Percentiles rank a stretch among this genome's conserved stretches.
Conservation (phyloP, 169 alveolate species). For the Plasmodium inui region DNA sequence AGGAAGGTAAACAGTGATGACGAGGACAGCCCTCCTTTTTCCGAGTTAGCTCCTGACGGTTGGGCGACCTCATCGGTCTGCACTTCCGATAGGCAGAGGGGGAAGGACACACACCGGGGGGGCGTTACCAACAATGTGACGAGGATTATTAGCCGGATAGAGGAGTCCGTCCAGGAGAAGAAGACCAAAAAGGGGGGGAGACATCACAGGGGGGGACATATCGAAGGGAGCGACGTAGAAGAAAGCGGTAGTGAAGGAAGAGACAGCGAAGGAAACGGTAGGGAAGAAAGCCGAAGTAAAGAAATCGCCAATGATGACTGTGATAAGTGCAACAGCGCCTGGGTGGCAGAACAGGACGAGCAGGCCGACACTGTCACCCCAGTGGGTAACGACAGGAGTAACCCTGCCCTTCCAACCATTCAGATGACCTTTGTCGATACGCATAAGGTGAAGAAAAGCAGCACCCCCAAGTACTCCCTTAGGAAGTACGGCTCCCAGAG, state of each 20-base stretch:
- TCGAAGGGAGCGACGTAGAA: not conserved
- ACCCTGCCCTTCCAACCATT: not conserved
- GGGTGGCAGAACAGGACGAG: not conserved
- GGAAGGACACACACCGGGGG: too few relatives aligned
- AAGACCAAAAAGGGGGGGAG: not conserved
- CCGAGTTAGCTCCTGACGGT: not conserved
- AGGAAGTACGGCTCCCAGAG: constrained; percentile 15
- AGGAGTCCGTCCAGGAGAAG: constrained; percentile 14
- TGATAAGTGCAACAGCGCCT: not conserved
- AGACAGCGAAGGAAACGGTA: too few relatives aligned
- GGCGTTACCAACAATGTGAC: not conserved
- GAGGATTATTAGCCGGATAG: constrained; percentile 7
- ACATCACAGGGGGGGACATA: not conserved
- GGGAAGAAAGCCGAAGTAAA: too few relatives aligned
- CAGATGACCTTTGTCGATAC: not conserved
- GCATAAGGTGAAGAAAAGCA: not conserved
- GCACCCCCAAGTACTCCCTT: not conserved
- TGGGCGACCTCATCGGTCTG: not conserved
- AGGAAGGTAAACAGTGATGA: not conserved
- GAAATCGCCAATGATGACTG: too few relatives aligned
- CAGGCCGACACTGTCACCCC: not conserved
- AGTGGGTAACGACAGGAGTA: not conserved
- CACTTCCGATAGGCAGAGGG: not conserved
- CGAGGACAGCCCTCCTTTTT: not conserved
- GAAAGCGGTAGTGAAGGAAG: not conserved